These are phyloP conservation scores for Pichia membranifaciens DNA, from an alignment of 805 yeast genomes.

Conservation along the genomic window DNA sequence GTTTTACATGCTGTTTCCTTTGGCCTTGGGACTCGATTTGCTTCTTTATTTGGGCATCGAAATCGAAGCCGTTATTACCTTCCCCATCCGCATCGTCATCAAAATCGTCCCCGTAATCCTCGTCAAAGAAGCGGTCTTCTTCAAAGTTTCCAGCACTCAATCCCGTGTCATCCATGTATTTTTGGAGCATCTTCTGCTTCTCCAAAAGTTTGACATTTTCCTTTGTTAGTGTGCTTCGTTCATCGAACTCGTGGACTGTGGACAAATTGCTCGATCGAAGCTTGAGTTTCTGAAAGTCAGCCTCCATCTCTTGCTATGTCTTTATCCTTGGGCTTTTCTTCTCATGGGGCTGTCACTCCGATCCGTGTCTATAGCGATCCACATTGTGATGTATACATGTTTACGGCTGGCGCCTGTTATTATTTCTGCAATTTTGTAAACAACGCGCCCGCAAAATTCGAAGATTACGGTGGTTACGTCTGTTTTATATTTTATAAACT, in stretches of 20 bases:
- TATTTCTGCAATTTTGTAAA: not conserved
- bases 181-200: not conserved
- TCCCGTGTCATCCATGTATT: not conserved
- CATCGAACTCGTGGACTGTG: conserved; percentile 22
- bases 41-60: conserved; percentile 4
- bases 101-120: conserved; percentile 4
- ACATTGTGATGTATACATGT: no score
- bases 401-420: no score
- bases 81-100: not conserved
- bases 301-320: conserved; percentile 1
- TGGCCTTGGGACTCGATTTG: not conserved
- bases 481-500: no score
- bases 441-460: conserved; percentile 5
- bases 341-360: no score
- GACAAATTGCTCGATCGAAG: conserved; percentile 15
- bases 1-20: not conserved
- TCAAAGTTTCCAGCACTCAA: no score
- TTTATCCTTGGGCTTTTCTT: no score
- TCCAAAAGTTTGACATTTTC: conserved; percentile 17
- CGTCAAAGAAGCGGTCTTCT: not conserved
- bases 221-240: conserved; percentile 21
- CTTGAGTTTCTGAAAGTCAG: not conserved
- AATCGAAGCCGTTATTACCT: not conserved
- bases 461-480: no score
- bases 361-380: no score